Base-by-base conservation (phyloP, 2,329 filamentous ascomycete genomes). In the Chrysoporthe austroafricana region DNA sequence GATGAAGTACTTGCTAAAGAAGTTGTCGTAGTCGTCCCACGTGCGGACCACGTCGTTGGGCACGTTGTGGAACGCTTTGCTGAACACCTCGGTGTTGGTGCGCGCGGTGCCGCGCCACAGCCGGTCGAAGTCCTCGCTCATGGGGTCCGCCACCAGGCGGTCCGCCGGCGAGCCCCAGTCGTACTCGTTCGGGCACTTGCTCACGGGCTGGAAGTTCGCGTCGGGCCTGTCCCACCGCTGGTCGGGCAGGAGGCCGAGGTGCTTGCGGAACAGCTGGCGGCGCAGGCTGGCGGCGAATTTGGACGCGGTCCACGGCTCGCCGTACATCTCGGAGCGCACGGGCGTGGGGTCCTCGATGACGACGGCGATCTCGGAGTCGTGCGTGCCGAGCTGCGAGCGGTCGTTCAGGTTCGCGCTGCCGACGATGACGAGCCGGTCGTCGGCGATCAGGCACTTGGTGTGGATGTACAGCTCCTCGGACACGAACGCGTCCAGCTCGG, bases 381-480 rank as follows among this genome's bases (percentile, higher is more conserved):
- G 95, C 73, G 90, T 88, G n/a, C 95, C 95, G 7, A 96, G 82
- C 79, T 97, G 94, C 63, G 92, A 88, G 63, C 95, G 90, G 77
- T 98, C 95, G 78, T 97, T 98, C 73, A 97, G 85, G 79, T 97
- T 98, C 70, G 92, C 93, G 39, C 90, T 93, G 26, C 93, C 93
- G 76, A 93, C 96, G 66, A 97, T 88, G 1, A 92, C 93, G 58
- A 93, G 86, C 65, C 90, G 88, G 77, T 98, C 95, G 76, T 98
- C 94, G 2, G 90, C 91, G 72, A 97, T 95, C 72, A 96, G 85
- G 48, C 97, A 84, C 81, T 98, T 99, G 46, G 89, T 91, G 78
- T 99, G 96, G 62, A 98, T 90, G 77, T 99, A 99, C 3, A 98
- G 86, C 78, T 99, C 95, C 77, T 99, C 96, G 75, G 97, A 94